Conservation (phyloP, 192 early-diverging fungal species). For the Piromyces sp. region DNA sequence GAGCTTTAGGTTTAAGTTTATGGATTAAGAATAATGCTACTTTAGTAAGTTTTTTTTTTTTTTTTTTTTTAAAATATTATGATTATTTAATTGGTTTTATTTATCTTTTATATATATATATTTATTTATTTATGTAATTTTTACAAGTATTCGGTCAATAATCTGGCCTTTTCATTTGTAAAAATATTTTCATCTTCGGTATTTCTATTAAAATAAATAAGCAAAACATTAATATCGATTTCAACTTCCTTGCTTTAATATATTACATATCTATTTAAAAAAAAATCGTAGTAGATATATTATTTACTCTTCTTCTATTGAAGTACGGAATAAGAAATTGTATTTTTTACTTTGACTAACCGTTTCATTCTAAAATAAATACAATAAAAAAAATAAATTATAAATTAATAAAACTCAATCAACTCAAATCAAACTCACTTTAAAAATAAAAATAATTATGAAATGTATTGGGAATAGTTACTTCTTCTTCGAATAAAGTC, state of each 20-base stretch:
- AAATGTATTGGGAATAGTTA: too few species aligned
- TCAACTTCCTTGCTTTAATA: too few species aligned
- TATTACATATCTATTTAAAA: too few species aligned
- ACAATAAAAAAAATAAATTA: neutral
- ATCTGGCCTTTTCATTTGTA: constrained; percentile 15
- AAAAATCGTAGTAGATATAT: neutral
- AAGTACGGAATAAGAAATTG: constrained; percentile 1
- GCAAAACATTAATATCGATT: constrained; percentile 1
- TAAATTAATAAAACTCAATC: neutral
- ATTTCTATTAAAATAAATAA: constrained; percentile 1
- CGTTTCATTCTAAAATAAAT: constrained; percentile 2
- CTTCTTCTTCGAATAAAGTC: constrained; percentile 31
- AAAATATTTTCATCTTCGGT: constrained; percentile 15
- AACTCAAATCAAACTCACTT: too few species aligned
- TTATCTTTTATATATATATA: too few species aligned
- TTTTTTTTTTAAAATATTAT: too few species aligned
- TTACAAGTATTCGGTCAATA: constrained; percentile 36
- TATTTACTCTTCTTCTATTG: constrained; percentile 5
- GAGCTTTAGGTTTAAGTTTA: constrained; percentile 60
- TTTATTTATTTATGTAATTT: too few species aligned
- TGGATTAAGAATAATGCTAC: constrained; percentile 65
- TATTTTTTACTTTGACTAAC: constrained; percentile 2
- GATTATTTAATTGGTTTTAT: too few species aligned
- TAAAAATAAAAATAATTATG: too few species aligned
- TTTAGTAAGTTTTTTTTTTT: constrained; percentile 25